These are phyloP conservation scores for Apocynum venetum DNA, from an alignment of 257 asterid genomes.

Conservation along the genomic window DNA sequence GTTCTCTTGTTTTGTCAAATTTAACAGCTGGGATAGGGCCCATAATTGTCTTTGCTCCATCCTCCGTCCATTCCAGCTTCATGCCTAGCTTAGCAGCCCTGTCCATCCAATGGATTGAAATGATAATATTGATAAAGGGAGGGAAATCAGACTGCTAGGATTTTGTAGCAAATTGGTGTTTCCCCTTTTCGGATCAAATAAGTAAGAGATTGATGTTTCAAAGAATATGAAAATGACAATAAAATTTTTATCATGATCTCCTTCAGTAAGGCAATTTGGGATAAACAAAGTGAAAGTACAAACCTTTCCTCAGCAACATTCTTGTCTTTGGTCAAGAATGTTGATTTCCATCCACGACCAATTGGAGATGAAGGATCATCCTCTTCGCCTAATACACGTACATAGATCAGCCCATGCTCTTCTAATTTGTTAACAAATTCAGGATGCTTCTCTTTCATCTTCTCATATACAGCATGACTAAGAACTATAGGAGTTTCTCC, in stretches of 20 bases:
- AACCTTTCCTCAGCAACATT: slow-evolving; percentile 84
- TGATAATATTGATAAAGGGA: neutral
- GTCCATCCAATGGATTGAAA: neutral
- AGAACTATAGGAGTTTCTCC: slow-evolving; percentile 90
- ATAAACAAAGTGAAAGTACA: slow-evolving; percentile 3
- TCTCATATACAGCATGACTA: slow-evolving; percentile 67
- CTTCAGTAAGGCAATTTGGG: neutral
- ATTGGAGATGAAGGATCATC: slow-evolving; percentile 85
- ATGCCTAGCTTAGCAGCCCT: slow-evolving; percentile 80
- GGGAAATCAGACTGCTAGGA: neutral
- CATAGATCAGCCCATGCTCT: slow-evolving; percentile 58
- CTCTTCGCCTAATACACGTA: slow-evolving; percentile 67
- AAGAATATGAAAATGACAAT: neutral
- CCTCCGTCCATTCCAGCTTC: slow-evolving; percentile 78
- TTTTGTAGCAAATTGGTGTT: neutral
- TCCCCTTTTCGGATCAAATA: neutral
- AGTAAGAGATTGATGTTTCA: no score
- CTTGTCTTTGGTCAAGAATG: slow-evolving; percentile 68
- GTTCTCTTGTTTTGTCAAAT: slow-evolving; percentile 45
- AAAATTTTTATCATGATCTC: neutral
- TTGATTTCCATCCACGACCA: slow-evolving; percentile 92
- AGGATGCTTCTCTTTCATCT: slow-evolving; percentile 63
- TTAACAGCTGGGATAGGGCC: slow-evolving; percentile 88
- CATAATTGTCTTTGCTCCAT: slow-evolving; percentile 63
- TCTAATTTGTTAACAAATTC: slow-evolving; percentile 72